phyloP scores from a whole-genome alignment of 208 protist species.

The Leishmania arabica region DNA sequence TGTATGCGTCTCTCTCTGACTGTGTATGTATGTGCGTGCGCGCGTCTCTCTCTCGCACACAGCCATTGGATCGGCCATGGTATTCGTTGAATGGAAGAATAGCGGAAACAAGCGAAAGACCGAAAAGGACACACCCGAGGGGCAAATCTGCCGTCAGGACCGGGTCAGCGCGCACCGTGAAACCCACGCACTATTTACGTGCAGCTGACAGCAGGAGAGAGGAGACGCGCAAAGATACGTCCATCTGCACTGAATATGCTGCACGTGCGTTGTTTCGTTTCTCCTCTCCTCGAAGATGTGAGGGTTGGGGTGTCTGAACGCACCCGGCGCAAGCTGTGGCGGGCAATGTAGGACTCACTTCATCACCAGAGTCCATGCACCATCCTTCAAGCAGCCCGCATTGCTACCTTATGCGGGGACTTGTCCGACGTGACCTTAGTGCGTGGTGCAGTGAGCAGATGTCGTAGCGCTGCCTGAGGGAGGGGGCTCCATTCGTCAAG shows the following conservation, averaged over 20 bases:
- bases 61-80: neutral
- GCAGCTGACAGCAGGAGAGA: neutral
- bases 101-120: neutral
- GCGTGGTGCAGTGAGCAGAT: neutral
- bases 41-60: neutral
- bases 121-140: neutral
- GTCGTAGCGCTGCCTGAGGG: neutral
- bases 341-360: neutral
- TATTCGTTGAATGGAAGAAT: slow-evolving; percentile 4
- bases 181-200: neutral
- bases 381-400: neutral
- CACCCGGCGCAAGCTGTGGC: neutral
- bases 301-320: neutral
- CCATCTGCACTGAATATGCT: neutral
- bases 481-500: neutral
- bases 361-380: neutral
- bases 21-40: neutral
- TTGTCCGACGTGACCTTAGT: neutral
- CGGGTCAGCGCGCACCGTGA: neutral
- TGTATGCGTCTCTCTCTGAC: neutral
- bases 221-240: neutral
- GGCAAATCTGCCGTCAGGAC: neutral
- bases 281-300: neutral
- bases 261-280: neutral
- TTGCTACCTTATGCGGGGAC: neutral